Evolutionary conservation across 768 basidiomycete species (phyloP).

Genomic region (Leccinum ochraceum): DNA sequence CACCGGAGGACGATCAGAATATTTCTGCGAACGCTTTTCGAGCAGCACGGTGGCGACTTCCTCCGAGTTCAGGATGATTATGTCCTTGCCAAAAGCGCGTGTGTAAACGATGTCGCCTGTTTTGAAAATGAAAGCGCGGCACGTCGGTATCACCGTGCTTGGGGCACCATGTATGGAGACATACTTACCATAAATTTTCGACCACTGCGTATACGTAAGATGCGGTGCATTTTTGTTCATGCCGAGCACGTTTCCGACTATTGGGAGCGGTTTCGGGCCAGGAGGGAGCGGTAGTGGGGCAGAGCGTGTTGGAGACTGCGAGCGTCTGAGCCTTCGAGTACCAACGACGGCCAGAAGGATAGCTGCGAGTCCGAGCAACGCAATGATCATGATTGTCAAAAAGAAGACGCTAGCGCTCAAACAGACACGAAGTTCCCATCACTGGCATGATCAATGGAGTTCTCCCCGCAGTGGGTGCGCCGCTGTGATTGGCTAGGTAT

Average conservation of each 20-base stretch:
- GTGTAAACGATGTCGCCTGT: constrained; percentile 1
- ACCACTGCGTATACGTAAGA: constrained; percentile 20
- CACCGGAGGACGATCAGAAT: constrained; percentile 36
- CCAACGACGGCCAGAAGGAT: constrained; percentile 3
- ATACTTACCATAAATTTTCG: constrained; percentile 21
- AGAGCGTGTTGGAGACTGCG: background rate
- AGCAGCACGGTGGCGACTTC: constrained; percentile 49
- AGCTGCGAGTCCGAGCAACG: constrained; percentile 4
- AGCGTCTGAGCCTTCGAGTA: background rate
- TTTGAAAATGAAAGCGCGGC: background rate
- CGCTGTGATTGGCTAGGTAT: background rate
- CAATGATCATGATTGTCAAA: background rate
- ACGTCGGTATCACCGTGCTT: background rate
- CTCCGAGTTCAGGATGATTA: constrained; percentile 52
- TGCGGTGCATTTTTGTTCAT: constrained; percentile 10
- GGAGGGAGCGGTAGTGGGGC: constrained; percentile 14
- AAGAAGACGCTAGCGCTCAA: background rate
- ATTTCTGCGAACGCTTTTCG: constrained; percentile 52
- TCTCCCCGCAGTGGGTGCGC: too few relatives aligned
- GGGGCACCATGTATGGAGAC: background rate
- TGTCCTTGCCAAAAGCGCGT: constrained; percentile 42
- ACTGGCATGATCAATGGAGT: background rate
- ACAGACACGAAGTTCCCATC: background rate
- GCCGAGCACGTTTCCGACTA: constrained; percentile 18
- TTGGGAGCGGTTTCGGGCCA: constrained; percentile 17